Evolutionary conservation across 495 filamentous ascomycete species (phyloP).

Genomic region (Hypoxylon fragiforme): DNA sequence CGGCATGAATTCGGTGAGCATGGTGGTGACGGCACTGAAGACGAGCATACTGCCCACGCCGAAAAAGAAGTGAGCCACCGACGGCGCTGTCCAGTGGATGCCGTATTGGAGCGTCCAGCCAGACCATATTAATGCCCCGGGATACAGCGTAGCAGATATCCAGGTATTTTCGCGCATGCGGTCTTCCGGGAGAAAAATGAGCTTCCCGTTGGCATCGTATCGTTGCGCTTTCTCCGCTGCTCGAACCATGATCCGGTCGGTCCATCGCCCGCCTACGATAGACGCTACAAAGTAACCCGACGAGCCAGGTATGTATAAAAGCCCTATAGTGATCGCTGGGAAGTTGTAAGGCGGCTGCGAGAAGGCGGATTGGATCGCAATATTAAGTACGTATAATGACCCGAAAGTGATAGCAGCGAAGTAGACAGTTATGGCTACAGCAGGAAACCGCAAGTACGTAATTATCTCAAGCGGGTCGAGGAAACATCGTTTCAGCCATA

Average conservation of each 20-base stretch:
- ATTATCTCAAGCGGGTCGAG: slow-evolving; percentile 81
- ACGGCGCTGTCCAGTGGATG: slow-evolving; percentile 48
- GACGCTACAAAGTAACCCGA: slow-evolving; percentile 77
- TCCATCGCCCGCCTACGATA: slow-evolving; percentile 80
- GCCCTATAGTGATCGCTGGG: slow-evolving; percentile 70
- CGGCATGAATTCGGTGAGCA: slow-evolving; percentile 92
- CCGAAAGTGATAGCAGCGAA: slow-evolving; percentile 82
- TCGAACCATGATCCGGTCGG: slow-evolving; percentile 85
- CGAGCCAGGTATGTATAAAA: slow-evolving; percentile 80
- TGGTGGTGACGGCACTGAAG: slow-evolving; percentile 75
- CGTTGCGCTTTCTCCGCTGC: slow-evolving; percentile 73
- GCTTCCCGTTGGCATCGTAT: slow-evolving; percentile 68
- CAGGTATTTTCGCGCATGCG: slow-evolving; percentile 88
- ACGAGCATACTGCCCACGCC: slow-evolving; percentile 88
- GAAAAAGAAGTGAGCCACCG: slow-evolving; percentile 87
- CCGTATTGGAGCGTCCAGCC: slow-evolving; percentile 53
- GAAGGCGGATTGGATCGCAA: slow-evolving; percentile 79
- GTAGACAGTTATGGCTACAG: slow-evolving; percentile 79
- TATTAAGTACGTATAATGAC: slow-evolving; percentile 83
- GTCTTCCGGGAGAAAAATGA: slow-evolving; percentile 81
- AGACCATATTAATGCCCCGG: slow-evolving; percentile 68
- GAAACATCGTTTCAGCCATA: slow-evolving; percentile 65
- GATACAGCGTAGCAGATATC: slow-evolving; percentile 77
- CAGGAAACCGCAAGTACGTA: slow-evolving; percentile 76
- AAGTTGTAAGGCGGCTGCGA: slow-evolving; percentile 73